Evolutionary conservation across 2,329 filamentous ascomycete genomes (phyloP), one percentile per base, ranked within the genome.

Genomic region (Aureobasidium uvarum): DNA sequence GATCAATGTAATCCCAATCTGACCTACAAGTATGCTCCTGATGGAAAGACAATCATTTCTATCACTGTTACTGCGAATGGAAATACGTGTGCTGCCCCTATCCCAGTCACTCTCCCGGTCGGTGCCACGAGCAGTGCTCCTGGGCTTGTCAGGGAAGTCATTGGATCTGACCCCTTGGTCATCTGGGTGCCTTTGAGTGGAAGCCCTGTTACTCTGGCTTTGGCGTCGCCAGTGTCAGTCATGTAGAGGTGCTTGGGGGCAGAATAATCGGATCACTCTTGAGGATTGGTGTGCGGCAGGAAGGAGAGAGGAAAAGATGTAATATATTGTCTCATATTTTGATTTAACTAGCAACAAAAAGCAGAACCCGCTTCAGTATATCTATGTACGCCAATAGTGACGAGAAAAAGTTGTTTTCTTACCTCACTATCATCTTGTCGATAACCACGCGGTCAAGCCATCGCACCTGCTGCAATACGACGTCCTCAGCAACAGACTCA

Each of bases 21-120:
- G 60, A 76, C 73, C 23, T 84, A 81, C 72, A 76, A 75, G 62
- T 78, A 79, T 60, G 74, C 76, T 33, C 72, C 77, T 51, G 73
- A 80, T 48, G 76, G 76, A 38, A 77, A 74, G 45, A 75, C 75
- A 60, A 84, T 86, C 68, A 78, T 78, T 5, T 79, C 76, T n/a
- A 78, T 85, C 46, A 84, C 80, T 1, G 77, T 86, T 28, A 79
- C 78, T 2, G 77, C 81, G 25, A 78, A 73, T 14, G 78, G 77
- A 45, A 85, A 85, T 72, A 78, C 73, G 39, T 87, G 84, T 74
- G 72, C 72, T 46, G 80, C 78, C 0, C 76, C 80, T 0, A 81
- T 86, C 56, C 84, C 85, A 0, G 79, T 86, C 20, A 86, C 84
- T 0, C 78, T 86, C 67, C 84, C 81, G 0, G 75, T 74, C 5